phyloP scores from a whole-genome alignment of 345 rosid species.

The Eucalyptus urophylla region DNA sequence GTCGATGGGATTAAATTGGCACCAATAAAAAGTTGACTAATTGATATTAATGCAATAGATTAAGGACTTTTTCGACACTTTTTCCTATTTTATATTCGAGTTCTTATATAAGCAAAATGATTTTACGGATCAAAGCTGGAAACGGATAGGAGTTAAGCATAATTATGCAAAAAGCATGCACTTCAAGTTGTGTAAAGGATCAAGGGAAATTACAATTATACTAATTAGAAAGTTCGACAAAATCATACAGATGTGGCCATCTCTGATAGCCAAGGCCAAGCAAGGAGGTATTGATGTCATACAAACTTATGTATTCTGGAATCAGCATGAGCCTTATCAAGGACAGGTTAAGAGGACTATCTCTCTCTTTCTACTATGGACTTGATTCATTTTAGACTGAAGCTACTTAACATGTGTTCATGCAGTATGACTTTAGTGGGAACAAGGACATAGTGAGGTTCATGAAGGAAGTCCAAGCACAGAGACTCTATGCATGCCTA shows the following conservation, averaged over 20 bases:
- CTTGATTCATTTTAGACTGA: not conserved
- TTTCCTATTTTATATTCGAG: not conserved
- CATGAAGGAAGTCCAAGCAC: conserved; percentile 51
- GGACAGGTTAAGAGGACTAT: conserved; percentile 21
- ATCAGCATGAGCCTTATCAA: conserved; percentile 42
- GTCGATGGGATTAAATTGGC: not conserved
- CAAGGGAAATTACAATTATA: not conserved
- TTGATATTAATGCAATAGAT: not conserved
- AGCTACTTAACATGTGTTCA: not conserved
- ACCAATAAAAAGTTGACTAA: too few relatives aligned
- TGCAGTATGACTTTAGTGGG: conserved; percentile 74
- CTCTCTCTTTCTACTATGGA: not conserved
- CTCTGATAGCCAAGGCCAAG: conserved; percentile 43
- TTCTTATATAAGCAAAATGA: not conserved
- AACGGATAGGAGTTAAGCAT: not conserved
- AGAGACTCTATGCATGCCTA: conserved; percentile 56
- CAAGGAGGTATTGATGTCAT: conserved; percentile 55
- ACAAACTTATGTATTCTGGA: conserved; percentile 55
- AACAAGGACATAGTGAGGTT: conserved; percentile 52
- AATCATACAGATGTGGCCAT: conserved; percentile 48
- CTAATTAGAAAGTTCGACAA: not conserved
- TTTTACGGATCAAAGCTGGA: not conserved
- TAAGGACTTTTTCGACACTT: not conserved
- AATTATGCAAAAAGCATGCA: not conserved
- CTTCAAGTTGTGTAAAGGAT: not conserved